A percentile compares a stretch with the other conserved stretches of the same genome.
Evolutionary conservation across 2,329 filamentous ascomycete genomes (phyloP).

Genomic region (Coccinonectria pachysandricola): DNA sequence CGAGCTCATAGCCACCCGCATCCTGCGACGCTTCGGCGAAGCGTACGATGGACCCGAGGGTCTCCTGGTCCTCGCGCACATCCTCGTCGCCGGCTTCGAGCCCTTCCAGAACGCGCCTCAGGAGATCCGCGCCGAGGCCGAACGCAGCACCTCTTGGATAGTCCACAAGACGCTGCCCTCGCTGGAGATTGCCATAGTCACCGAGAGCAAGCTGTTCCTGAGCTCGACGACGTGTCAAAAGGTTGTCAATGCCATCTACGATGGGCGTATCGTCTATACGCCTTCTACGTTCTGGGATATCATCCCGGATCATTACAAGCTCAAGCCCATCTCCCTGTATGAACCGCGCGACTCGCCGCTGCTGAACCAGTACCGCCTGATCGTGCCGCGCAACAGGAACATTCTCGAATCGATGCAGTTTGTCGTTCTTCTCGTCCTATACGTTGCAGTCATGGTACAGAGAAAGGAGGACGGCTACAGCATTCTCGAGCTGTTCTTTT

Average conservation of each 20-base stretch:
- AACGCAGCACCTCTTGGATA: slow-evolving; percentile 36
- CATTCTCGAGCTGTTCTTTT: slow-evolving; percentile 54
- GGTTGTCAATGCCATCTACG: slow-evolving; percentile 74
- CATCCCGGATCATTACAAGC: slow-evolving; percentile 77
- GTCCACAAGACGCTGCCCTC: slow-evolving; percentile 57
- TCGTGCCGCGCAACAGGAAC: slow-evolving; percentile 70
- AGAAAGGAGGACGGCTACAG: slow-evolving; percentile 49
- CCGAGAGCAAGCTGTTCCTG: slow-evolving; percentile 69
- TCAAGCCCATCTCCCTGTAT: slow-evolving; percentile 71
- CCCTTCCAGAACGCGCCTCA: slow-evolving; percentile 74
- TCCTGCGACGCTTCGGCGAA: slow-evolving; percentile 69
- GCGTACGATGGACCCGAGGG: slow-evolving; percentile 62
- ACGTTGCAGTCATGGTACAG: slow-evolving; percentile 61
- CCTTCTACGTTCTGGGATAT: slow-evolving; percentile 75
- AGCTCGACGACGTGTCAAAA: slow-evolving; percentile 70
- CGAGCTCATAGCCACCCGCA: slow-evolving; percentile 68
- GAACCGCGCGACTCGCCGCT: slow-evolving; percentile 65
- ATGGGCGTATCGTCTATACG: slow-evolving; percentile 71
- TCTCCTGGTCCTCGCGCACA: slow-evolving; percentile 63
- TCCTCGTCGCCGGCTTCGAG: slow-evolving; percentile 74
- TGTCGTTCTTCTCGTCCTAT: slow-evolving; percentile 55
- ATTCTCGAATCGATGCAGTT: slow-evolving; percentile 69
- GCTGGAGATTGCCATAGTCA: slow-evolving; percentile 73
- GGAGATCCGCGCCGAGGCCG: slow-evolving; percentile 50
- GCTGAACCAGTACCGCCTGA: slow-evolving; percentile 75